A percentile compares a stretch with the other conserved stretches of the same genome.
Conservation (phyloP, 257 asterid genomes). For the Solanum peruvianum region DNA sequence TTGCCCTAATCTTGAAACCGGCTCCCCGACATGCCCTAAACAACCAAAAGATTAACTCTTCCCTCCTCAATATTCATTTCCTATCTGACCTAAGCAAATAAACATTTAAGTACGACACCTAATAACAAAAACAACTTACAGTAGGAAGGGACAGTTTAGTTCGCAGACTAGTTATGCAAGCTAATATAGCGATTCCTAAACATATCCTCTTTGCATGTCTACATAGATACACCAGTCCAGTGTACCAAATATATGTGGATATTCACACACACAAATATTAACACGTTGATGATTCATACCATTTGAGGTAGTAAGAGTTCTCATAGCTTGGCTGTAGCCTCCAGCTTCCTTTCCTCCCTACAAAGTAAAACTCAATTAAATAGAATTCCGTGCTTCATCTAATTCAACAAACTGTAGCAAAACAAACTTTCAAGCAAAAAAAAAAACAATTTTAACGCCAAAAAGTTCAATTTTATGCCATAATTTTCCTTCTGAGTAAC, state of each 20-base stretch:
- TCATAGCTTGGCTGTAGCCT: neutral
- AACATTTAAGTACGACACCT: neutral
- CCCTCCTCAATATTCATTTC: neutral
- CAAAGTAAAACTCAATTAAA: neutral
- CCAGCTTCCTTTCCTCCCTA: neutral
- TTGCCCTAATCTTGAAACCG: constrained; percentile 18
- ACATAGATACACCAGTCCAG: neutral
- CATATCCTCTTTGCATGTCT: neutral
- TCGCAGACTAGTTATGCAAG: neutral
- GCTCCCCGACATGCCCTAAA: constrained; percentile 23
- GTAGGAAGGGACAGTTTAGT: neutral
- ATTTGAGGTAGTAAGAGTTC: constrained; percentile 3
- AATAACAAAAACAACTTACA: neutral
- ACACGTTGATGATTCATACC: constrained; percentile 6
- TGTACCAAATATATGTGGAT: neutral
- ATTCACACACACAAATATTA: neutral
- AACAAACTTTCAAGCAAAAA: neutral
- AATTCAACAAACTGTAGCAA: neutral
- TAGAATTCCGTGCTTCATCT: neutral
- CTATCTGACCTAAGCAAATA: neutral
- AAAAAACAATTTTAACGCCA: neutral
- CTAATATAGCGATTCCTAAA: neutral
- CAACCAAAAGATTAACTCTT: neutral
- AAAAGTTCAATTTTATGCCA: neutral
- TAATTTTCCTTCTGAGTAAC: neutral